Base-by-base conservation (phyloP, 1,284 basidiomycete species). In the Fomitopsis schrenkii region DNA sequence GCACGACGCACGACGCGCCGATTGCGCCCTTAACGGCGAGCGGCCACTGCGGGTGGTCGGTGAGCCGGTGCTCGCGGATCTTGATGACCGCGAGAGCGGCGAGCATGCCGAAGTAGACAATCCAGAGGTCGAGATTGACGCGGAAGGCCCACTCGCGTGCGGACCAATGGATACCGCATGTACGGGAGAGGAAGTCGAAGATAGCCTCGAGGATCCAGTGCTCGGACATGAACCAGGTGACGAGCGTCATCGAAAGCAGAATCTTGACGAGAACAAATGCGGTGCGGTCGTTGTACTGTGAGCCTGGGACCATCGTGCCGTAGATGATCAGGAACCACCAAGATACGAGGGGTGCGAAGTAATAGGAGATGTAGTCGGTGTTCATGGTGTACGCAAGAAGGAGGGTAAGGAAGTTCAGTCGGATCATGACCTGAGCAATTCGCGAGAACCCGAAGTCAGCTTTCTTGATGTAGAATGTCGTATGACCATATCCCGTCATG, bases 251-350 rank as follows among this genome's bases (percentile, higher is more conserved):
- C 5, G 89, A 93, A 42, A 84, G 64, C 33, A 84, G 40, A 45
- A 95, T 82, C 74, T 96, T 96, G 74, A 72, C 67, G 30, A 94
- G 61, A 55, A 96, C 74, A 77, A 95, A 88, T 1, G 75, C 64
- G 0, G 83, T 80, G 42, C 82, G 83, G 63, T 88, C 86, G 78
- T 96, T 96, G 80, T 86, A 85, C 66, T 83, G 81, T 55, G 87
- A 80, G 19, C 90, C 93, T 50, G 86, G 68, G 58, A 79, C 79
- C 83, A 96, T 87, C 46, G 93, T 95, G 53, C 75, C 76, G 77
- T 93, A 95, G 72, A 95, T 87, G 79, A 95, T 83, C 61, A 94
- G 76, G 76, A 91, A 96, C 91, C 91, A 92, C 80, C 84, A 81
- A 19, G 90, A 88, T 28, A 93, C 91, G 66, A 94, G 79, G 8